Conservation (phyloP, 164 flowering plant species). For the Cinnamomum chago region DNA sequence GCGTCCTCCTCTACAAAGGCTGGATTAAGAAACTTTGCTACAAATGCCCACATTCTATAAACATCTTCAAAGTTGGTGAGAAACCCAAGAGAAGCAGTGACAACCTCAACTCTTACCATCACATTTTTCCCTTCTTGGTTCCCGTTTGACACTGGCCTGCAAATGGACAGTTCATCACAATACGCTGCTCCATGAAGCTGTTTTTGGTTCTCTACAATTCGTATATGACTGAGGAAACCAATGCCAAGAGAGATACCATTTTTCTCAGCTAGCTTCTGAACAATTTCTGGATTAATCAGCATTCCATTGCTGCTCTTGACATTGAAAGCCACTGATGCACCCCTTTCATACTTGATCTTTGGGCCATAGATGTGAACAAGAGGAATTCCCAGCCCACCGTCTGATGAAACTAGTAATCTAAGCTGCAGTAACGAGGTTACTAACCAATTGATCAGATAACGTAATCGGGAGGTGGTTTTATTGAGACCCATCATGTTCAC, state of each 20-base stretch:
- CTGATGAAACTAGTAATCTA: slow-evolving; percentile 33
- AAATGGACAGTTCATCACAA: slow-evolving; percentile 26
- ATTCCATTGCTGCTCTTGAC: slow-evolving; percentile 46
- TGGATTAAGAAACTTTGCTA: slow-evolving; percentile 62
- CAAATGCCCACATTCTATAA: slow-evolving; percentile 60
- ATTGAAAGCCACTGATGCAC: slow-evolving; percentile 72
- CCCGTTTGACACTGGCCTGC: slow-evolving; percentile 31
- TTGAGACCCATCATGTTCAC: slow-evolving; percentile 65
- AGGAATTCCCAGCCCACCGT: slow-evolving; percentile 26
- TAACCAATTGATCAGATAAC: slow-evolving; percentile 73
- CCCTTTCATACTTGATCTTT: slow-evolving; percentile 60
- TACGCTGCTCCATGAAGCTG: slow-evolving; percentile 24
- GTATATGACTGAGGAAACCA: slow-evolving; percentile 52
- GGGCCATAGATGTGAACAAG: slow-evolving; percentile 77
- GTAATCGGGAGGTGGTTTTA: slow-evolving; percentile 50
- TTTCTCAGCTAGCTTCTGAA: slow-evolving; percentile 69
- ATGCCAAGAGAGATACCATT: slow-evolving; percentile 50
- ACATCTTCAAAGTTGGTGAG: slow-evolving; percentile 65
- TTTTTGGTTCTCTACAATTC: slow-evolving; percentile 28
- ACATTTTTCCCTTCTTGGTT: slow-evolving; percentile 31
- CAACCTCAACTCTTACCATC: slow-evolving; percentile 48
- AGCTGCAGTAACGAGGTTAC: slow-evolving; percentile 67
- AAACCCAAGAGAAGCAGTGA: slow-evolving; percentile 62
- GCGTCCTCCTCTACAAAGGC: slow-evolving; percentile 37
- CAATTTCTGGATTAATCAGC: slow-evolving; percentile 48